Base-by-base conservation (phyloP, 2,329 filamentous ascomycete species). In the Aspergillus persii region DNA sequence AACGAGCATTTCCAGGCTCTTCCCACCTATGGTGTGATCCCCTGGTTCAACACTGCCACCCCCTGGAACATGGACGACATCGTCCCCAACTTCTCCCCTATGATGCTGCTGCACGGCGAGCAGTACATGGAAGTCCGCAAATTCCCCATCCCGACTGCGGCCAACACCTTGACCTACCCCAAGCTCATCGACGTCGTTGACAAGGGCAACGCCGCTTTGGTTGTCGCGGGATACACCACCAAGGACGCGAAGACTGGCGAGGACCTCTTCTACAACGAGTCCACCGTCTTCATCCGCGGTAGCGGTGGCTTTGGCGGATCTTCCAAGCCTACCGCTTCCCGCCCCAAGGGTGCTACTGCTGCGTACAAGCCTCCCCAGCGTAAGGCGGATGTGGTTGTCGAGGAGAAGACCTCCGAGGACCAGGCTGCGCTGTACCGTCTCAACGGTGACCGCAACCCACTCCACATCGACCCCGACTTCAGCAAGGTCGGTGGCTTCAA, bases 81-180 rank as follows among this genome's bases (percentile, higher is more conserved):
- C 62, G 89, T 98, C 30, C 92, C 93, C 75, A 96, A 98, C 83
- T 99, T 97, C 83, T 92, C 87, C 41, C 94, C 93, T 62, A 97
- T 96, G 92, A 97, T 97, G 92, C 87, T 99, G 53, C 89, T 99
- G 27, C 95, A 99, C 80, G 95, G 95, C 73, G 95, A 99, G 83
- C 95, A 99, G 78, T 99, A 93, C 80, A 91, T 99, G 64, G 95
- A 99, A 79, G 85, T 99, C 71, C 87, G 89, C 74, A 92, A 94
- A 77, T 96, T 88, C 81, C 95, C 95, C 46, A 90, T 98, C 69
- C 94, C 94, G 39, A 97, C 93, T 33, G 84, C 88, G 57, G 92
- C 85, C 53, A 88, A 86, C 58, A 88, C 96, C 53, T 77, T 90
- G 68, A 91, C 89, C 58, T 86, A 87, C 71, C 89, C 87, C 60